Evolutionary conservation across 305 asterid genomes (phyloP), one percentile per base, ranked within the genome.

Genomic region (Solanum chacoense): DNA sequence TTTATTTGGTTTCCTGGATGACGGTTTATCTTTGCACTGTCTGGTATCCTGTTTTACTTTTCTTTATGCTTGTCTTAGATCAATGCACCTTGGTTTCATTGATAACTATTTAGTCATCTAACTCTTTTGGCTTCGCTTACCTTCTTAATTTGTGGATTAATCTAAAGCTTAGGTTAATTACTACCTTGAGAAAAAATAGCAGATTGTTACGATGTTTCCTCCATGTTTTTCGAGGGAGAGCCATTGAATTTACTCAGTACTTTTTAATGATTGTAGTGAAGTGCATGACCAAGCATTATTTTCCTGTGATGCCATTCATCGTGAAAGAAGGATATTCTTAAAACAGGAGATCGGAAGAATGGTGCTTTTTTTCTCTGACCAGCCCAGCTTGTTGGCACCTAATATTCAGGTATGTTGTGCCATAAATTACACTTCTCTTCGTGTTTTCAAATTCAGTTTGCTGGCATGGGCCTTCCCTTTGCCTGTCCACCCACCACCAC

Each of bases 281-380:
- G 99, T 98, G 78, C 98, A 98, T 83, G 99, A 98, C 90, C 99
- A 96, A 93, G 98, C 99, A 87, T 87, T 94, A 87, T 89, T 92
- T 89, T 95, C 98, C 50, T 95, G 98, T 92, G 98, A 96, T 94
- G 93, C 96, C 89, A 93, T 96, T 88, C 99, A 98, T 93, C 97
- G 92, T 42, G 99, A 96, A 86, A 92, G 99, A 93, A 95, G 99
- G 91, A 93, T 95, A 90, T 90, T 98, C 89, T 89, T 98, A 92
- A 98, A 96, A 95, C 99, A 98, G 93, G 99, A 98, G 93, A 98
- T 98, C 40, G 98, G 99, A 92, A 94, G 99, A 91, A 98, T 95
- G 99, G 98, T 94, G 87, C 96, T 98, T 86, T 98, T 98, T 94
- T 98, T 98, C 89, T 94, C 98, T 40, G 99, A 98, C 90, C 99